Evolutionary conservation across 305 asterid genomes (phyloP).

Genomic region (Withania somnifera): DNA sequence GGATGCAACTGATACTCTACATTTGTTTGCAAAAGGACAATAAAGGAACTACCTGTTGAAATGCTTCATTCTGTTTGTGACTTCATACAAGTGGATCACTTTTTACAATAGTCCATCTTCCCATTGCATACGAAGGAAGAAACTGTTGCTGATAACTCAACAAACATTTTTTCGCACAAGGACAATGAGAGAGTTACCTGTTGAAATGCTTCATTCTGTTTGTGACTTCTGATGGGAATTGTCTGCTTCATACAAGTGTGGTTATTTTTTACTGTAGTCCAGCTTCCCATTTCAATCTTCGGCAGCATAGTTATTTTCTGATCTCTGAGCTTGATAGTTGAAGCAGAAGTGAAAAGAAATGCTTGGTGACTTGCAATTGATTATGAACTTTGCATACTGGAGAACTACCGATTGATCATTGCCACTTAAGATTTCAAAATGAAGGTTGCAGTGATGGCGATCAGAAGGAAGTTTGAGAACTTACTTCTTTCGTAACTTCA

Average conservation of each 20-base stretch:
- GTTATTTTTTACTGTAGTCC: constrained; percentile 62
- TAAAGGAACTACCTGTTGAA: constrained; percentile 34
- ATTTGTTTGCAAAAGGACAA: background rate
- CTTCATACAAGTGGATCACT: constrained; percentile 24
- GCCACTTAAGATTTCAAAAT: background rate
- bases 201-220: constrained; percentile 24
- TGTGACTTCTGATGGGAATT: constrained; percentile 21
- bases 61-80: constrained; percentile 25
- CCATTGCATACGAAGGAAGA: constrained; percentile 15
- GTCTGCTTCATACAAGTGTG: constrained; percentile 22
- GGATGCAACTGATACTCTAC: background rate
- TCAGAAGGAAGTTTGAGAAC: constrained; percentile 10
- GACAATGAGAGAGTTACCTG: constrained; percentile 28
- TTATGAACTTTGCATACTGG: background rate
- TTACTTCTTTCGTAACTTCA: constrained; percentile 36
- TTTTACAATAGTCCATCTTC: constrained; percentile 66
- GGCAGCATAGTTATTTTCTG: constrained; percentile 20
- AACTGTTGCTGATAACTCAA: background rate
- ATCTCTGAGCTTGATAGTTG: constrained; percentile 20
- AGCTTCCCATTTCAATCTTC: constrained; percentile 42
- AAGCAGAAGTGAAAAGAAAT: constrained; percentile 16
- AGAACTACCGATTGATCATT: background rate
- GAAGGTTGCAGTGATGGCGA: background rate
- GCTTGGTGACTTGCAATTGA: background rate
- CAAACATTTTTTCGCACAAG: background rate